A percentile compares a stretch with the other conserved stretches of the same genome.
These are phyloP conservation scores for Talaromyces amestolkiae DNA, from an alignment of 2,329 filamentous ascomycete species.

Conservation along the genomic window DNA sequence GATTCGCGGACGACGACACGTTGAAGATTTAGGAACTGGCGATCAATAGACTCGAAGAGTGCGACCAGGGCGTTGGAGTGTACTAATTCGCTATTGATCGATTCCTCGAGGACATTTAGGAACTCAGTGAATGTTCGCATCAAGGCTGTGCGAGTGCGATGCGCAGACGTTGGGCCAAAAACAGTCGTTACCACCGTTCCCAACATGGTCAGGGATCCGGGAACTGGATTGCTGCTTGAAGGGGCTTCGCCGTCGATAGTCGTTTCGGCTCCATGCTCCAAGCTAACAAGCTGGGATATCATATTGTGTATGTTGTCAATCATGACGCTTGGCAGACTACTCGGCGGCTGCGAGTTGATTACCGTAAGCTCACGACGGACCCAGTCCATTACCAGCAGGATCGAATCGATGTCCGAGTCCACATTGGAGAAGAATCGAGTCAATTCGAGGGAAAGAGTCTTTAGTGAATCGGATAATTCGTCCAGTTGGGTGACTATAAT, in stretches of 20 bases:
- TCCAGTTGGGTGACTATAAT: constrained; percentile 85
- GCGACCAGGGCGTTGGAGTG: constrained; percentile 77
- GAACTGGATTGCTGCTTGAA: constrained; percentile 22
- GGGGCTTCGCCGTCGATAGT: constrained; percentile 1
- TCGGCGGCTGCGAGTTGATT: constrained; percentile 61
- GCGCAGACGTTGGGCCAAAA: constrained; percentile 76
- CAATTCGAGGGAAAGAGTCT: constrained; percentile 77
- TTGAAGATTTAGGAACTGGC: constrained; percentile 83
- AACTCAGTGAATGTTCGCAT: constrained; percentile 88
- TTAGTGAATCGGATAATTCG: constrained; percentile 79
- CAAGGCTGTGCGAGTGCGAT: constrained; percentile 75
- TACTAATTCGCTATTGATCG: constrained; percentile 78
- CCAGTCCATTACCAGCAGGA: constrained; percentile 96
- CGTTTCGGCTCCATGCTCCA: constrained; percentile 31
- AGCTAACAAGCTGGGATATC: constrained; percentile 56
- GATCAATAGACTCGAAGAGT: constrained; percentile 89
- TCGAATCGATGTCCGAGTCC: constrained; percentile 87
- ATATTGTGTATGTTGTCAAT: constrained; percentile 82
- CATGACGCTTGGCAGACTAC: constrained; percentile 63
- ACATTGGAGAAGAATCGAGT: constrained; percentile 92
- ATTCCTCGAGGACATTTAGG: constrained; percentile 80
- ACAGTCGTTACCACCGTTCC: constrained; percentile 68
- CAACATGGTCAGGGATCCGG: constrained; percentile 60
- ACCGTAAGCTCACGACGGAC: constrained; percentile 78
- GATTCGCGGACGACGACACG: constrained; percentile 81